Evolutionary conservation across 2,329 filamentous ascomycete species (phyloP).

Genomic region (Fusarium sp.): DNA sequence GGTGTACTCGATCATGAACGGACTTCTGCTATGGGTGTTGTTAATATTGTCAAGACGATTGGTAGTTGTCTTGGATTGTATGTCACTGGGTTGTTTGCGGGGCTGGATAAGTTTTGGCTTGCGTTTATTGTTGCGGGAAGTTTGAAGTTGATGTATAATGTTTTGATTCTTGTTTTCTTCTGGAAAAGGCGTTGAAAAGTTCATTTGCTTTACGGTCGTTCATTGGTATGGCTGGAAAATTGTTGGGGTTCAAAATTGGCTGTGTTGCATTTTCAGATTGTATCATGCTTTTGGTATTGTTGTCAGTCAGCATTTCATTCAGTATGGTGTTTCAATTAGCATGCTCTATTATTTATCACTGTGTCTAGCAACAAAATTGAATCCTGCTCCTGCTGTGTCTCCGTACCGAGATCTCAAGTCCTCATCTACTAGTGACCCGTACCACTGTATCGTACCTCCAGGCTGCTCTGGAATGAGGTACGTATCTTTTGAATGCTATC

Average conservation of each 20-base stretch:
- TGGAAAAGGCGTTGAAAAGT: conserved; percentile 35
- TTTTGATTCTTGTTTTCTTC: conserved; percentile 40
- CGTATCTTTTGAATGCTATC: too few relatives aligned
- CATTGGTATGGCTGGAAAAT: background rate
- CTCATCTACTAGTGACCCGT: background rate
- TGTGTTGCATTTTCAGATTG: background rate
- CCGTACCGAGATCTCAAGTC: background rate
- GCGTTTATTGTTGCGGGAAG: conserved; percentile 38
- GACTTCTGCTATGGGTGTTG: conserved; percentile 40
- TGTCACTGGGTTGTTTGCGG: conserved; percentile 33
- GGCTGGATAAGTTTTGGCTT: conserved; percentile 39
- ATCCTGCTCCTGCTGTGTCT: background rate
- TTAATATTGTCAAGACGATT: conserved; percentile 43
- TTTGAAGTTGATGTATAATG: conserved; percentile 36
- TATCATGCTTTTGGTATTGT: background rate
- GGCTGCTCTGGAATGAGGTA: background rate
- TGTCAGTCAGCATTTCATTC: fast-evolving
- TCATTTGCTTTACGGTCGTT: background rate
- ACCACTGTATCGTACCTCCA: background rate
- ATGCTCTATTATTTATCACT: background rate
- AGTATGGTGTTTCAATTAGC: background rate
- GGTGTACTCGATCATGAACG: conserved; percentile 37
- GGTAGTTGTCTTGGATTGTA: conserved; percentile 40
- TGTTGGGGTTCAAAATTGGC: background rate
- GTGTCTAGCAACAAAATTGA: background rate